Evolutionary conservation across 75 land plant genomes (phyloP).

Genomic region (Ceratopteris richardii): DNA sequence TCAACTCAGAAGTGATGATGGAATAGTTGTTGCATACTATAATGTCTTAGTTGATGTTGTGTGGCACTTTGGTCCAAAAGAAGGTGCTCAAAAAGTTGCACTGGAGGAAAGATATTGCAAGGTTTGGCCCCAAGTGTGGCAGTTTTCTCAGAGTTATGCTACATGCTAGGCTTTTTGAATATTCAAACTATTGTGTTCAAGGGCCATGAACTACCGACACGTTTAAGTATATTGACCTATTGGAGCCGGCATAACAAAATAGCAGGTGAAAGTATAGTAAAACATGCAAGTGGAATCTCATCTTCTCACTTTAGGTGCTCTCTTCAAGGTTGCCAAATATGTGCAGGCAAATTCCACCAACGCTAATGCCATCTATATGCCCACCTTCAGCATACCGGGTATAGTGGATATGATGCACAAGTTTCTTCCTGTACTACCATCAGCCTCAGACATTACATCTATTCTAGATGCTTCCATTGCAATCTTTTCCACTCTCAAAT

Average conservation of each 20-base stretch:
- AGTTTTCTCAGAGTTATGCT: conserved; percentile 80
- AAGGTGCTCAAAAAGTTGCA: conserved; percentile 87
- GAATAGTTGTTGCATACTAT: conserved; percentile 36
- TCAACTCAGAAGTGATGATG: too few species aligned
- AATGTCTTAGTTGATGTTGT: conserved; percentile 33
- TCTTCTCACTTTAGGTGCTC: conserved; percentile 64
- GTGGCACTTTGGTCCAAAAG: conserved; percentile 54
- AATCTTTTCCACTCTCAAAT: too few species aligned
- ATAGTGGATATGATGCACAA: too few species aligned
- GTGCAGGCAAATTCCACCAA: too few species aligned
- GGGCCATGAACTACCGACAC: conserved; percentile 68
- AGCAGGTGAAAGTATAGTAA: conserved; percentile 71
- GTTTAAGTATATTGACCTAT: conserved; percentile 89
- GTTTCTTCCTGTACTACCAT: too few species aligned
- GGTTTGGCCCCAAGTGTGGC: conserved; percentile 90
- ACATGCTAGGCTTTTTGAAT: conserved; percentile 80
- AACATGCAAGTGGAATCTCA: conserved; percentile 67
- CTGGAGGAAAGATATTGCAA: conserved; percentile 75
- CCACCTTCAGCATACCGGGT: too few species aligned
- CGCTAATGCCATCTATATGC: too few species aligned
- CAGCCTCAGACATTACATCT: too few species aligned
- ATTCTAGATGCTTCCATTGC: too few species aligned
- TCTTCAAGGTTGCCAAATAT: conserved; percentile 62
- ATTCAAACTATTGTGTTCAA: conserved; percentile 63
- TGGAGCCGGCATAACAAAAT: conserved; percentile 99